phyloP scores from a whole-genome alignment of 2,329 filamentous ascomycete genomes.

The Alternaria conjuncta region DNA sequence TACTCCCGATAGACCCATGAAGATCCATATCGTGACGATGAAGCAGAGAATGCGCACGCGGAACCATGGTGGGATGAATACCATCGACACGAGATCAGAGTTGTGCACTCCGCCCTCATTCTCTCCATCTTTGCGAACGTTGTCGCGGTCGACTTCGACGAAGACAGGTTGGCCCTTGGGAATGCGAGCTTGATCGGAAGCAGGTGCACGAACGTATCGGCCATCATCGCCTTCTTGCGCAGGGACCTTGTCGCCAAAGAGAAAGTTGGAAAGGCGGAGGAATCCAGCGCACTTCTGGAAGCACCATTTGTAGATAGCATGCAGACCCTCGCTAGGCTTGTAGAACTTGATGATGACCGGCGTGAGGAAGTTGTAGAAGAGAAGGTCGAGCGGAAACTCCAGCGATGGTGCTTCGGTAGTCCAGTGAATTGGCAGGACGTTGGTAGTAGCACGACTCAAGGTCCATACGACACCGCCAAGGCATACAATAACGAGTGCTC shows the following conservation, averaged over 20 bases:
- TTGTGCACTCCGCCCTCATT: constrained; percentile 48
- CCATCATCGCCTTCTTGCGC: constrained; percentile 88
- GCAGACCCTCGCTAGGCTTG: constrained; percentile 82
- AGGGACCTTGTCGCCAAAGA: constrained; percentile 81
- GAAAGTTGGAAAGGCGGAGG: constrained; percentile 85
- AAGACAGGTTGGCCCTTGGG: constrained; percentile 85
- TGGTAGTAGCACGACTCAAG: constrained; percentile 70
- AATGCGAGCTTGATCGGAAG: constrained; percentile 93
- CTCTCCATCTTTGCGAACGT: constrained; percentile 68
- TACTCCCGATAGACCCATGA: constrained; percentile 87
- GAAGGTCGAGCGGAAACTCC: constrained; percentile 90
- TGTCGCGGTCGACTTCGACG: constrained; percentile 72
- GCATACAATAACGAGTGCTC: constrained; percentile 88
- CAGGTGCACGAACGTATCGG: constrained; percentile 87
- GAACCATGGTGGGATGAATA: constrained; percentile 84
- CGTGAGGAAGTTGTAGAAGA: constrained; percentile 97
- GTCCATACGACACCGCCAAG: constrained; percentile 96
- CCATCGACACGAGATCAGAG: constrained; percentile 58
- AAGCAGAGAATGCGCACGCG: constrained; percentile 80
- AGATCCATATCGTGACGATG: constrained; percentile 89
- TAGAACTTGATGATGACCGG: constrained; percentile 84
- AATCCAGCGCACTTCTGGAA: constrained; percentile 83
- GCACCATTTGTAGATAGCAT: constrained; percentile 94
- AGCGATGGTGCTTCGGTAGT: constrained; percentile 89
- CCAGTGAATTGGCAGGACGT: constrained; percentile 89